Evolutionary conservation across 2,329 filamentous ascomycete genomes (phyloP).

Genomic region (Clarireedia paspali): DNA sequence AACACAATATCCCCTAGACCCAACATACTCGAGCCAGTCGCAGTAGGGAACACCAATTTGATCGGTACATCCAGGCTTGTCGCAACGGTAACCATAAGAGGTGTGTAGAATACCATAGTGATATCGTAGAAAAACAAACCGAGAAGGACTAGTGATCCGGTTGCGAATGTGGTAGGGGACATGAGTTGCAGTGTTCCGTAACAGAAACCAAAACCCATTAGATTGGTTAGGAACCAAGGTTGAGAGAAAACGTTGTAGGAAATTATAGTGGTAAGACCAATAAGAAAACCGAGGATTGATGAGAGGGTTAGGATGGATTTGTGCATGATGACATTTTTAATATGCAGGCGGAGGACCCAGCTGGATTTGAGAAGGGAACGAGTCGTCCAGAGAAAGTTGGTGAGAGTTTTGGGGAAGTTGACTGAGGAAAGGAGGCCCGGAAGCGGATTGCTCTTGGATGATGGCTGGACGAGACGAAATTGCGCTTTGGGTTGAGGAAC

Average conservation of each 20-base stretch:
- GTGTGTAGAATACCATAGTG: conserved; percentile 82
- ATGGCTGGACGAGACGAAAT: conserved; percentile 1
- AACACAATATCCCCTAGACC: conserved; percentile 92
- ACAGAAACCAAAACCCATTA: conserved; percentile 80
- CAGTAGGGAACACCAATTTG: conserved; percentile 70
- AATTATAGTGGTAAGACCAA: conserved; percentile 22
- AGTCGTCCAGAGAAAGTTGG: conserved; percentile 39
- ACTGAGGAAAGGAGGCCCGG: conserved; percentile 33
- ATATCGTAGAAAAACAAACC: conserved; percentile 94
- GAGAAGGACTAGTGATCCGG: conserved; percentile 67
- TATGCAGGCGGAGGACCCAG: conserved; percentile 36
- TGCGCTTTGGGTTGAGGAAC: conserved; percentile 7
- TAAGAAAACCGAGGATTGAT: conserved; percentile 23
- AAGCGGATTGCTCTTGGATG: conserved; percentile 32
- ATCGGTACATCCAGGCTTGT: conserved; percentile 86
- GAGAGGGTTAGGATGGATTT: conserved; percentile 18
- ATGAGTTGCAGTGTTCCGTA: conserved; percentile 77
- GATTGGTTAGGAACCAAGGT: conserved; percentile 57
- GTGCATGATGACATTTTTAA: conserved; percentile 22
- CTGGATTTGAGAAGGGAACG: conserved; percentile 43
- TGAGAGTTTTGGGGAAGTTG: conserved; percentile 23
- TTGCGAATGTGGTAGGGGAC: conserved; percentile 82
- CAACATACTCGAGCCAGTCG: conserved; percentile 70
- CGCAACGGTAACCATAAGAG: conserved; percentile 81
- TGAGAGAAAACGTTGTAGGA: conserved; percentile 25